Conservation (phyloP, 2,329 filamentous ascomycete species). For the Ramularia endophylla region DNA sequence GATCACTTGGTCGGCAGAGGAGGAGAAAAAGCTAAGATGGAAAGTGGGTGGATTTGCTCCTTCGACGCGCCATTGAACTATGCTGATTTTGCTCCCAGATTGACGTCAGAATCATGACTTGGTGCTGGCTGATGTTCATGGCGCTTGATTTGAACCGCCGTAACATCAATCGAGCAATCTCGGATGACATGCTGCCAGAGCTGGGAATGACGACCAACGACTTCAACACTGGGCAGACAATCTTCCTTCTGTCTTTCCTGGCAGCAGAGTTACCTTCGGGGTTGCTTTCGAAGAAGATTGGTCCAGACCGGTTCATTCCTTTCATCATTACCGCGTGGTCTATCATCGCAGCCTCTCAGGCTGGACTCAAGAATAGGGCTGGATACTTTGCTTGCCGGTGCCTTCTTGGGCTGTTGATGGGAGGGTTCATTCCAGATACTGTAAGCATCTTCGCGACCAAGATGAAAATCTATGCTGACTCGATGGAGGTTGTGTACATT, state of each 20-base stretch:
- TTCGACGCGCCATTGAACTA: background rate
- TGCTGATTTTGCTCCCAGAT: conserved; percentile 8
- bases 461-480: conserved; percentile 25
- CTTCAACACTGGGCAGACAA: conserved; percentile 26
- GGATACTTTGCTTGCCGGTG: conserved; percentile 34
- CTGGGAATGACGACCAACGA: conserved; percentile 26
- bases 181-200: conserved; percentile 23
- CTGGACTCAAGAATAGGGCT: conserved; percentile 27
- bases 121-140: conserved; percentile 26
- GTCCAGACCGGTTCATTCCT: conserved; percentile 42
- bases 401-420: conserved; percentile 36
- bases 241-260: conserved; percentile 25
- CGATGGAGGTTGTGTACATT: conserved; percentile 12
- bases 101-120: conserved; percentile 21
- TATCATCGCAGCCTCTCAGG: conserved; percentile 30
- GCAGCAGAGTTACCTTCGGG: conserved; percentile 41
- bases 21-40: conserved; percentile 35
- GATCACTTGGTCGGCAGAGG: conserved; percentile 39
- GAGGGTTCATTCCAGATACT: conserved; percentile 42
- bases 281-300: conserved; percentile 42
- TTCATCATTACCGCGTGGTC: conserved; percentile 39
- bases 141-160: conserved; percentile 25
- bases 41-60: conserved; percentile 7
- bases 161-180: conserved; percentile 26
- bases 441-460: conserved; percentile 57